These are phyloP conservation scores for Piper betle DNA, from an alignment of 164 flowering plant genomes.

Conservation along the genomic window DNA sequence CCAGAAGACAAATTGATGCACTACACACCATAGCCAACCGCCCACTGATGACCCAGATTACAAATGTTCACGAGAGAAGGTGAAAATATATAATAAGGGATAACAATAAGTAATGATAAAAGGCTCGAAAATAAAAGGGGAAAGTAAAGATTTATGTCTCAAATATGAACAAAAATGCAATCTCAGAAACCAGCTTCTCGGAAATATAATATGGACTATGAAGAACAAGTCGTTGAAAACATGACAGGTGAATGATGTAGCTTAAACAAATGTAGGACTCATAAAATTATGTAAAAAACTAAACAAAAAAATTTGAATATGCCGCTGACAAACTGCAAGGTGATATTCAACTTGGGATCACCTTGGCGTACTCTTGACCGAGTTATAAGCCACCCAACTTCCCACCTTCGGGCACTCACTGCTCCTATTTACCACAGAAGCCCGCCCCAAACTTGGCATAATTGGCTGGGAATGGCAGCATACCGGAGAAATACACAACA, in stretches of 20 bases:
- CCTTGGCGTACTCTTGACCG: conserved; percentile 1
- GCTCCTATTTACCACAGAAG: not conserved
- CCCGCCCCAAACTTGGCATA: not conserved
- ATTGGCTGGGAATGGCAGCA: not conserved
- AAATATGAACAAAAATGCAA: not conserved
- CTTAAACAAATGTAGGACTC: conserved; percentile 6
- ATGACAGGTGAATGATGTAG: not conserved
- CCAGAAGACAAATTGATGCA: too few species aligned
- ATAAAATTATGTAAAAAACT: conserved; percentile 2
- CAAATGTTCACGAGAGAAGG: too few species aligned
- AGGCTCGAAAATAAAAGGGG: not conserved
- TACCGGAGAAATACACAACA: not conserved
- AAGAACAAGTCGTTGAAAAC: conserved; percentile 1
- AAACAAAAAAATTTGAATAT: not conserved
- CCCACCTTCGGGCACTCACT: conserved; percentile 1
- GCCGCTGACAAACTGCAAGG: not conserved
- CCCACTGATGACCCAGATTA: too few species aligned
- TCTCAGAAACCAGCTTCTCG: not conserved
- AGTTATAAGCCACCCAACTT: not conserved
- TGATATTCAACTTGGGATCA: conserved; percentile 1
- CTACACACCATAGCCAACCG: too few species aligned
- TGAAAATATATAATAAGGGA: not conserved
- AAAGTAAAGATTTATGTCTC: not conserved
- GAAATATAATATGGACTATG: conserved; percentile 1
- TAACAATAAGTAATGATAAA: not conserved